These are phyloP conservation scores for Suillus tomentosus DNA, from an alignment of 768 basidiomycete genomes.

Conservation along the genomic window DNA sequence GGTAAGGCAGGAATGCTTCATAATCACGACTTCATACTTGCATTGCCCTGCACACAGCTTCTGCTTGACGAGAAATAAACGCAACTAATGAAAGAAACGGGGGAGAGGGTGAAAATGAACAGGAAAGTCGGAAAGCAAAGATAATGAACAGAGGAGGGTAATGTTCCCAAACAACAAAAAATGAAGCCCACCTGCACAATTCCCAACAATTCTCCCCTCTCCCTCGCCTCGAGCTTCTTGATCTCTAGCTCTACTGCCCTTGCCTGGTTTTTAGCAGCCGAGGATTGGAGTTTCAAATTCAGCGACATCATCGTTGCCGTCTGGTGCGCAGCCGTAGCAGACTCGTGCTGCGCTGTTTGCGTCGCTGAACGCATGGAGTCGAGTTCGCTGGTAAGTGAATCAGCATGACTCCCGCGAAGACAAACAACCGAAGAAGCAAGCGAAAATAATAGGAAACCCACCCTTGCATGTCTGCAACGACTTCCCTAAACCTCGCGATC, in stretches of 20 bases:
- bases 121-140: background rate
- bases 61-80: background rate
- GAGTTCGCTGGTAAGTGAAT: constrained; percentile 64
- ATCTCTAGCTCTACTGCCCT: constrained; percentile 89
- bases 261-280: constrained; percentile 88
- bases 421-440: constrained; percentile 16
- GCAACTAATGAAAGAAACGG: background rate
- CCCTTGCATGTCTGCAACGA: constrained; percentile 84
- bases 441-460: constrained; percentile 32
- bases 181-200: constrained; percentile 71
- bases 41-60: background rate
- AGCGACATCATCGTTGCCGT: constrained; percentile 93
- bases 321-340: constrained; percentile 81
- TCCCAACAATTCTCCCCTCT: constrained; percentile 74
- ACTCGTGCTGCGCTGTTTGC: constrained; percentile 81
- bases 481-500: constrained; percentile 89
- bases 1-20: background rate
- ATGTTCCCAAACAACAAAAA: constrained; percentile 2
- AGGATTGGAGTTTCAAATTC: constrained; percentile 91
- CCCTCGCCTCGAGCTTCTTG: constrained; percentile 79
- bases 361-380: constrained; percentile 83
- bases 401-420: background rate
- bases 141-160: background rate
- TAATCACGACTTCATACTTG: background rate
- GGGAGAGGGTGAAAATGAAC: background rate